A percentile compares a stretch with the other conserved stretches of the same genome.
phyloP scores from a whole-genome alignment of 805 yeast genomes.

The Ogataea haglerorum region DNA sequence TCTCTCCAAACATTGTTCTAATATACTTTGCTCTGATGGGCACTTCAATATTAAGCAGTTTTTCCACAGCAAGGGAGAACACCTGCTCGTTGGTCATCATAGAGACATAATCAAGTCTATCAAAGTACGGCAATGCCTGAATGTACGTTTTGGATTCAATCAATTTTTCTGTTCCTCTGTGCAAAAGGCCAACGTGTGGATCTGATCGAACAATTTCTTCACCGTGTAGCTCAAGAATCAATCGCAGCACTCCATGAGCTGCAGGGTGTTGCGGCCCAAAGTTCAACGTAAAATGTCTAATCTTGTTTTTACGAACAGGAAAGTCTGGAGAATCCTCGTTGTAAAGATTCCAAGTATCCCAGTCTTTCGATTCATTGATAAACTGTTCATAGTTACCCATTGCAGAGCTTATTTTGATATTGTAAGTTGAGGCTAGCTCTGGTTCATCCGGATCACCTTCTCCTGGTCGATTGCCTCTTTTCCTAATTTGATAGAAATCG shows the following conservation, averaged over 20 bases:
- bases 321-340: slow-evolving; percentile 37
- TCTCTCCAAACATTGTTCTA: slow-evolving; percentile 82
- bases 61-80: slow-evolving; percentile 79
- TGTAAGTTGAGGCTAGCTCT: slow-evolving; percentile 24
- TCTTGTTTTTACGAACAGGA: slow-evolving; percentile 42
- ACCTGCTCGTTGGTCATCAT: slow-evolving; percentile 93
- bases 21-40: slow-evolving; percentile 83
- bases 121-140: slow-evolving; percentile 87
- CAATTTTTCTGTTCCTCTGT: slow-evolving; percentile 86
- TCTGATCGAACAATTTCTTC: slow-evolving; percentile 85
- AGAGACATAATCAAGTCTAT: slow-evolving; percentile 77
- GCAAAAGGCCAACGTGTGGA: slow-evolving; percentile 85
- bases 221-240: slow-evolving; percentile 82
- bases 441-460: slow-evolving; percentile 24
- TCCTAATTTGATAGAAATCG: slow-evolving; percentile 30
- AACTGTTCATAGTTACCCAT: slow-evolving; percentile 39
- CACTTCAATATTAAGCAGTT: slow-evolving; percentile 77
- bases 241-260: slow-evolving; percentile 87
- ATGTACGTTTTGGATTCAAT: slow-evolving; percentile 82
- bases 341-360: slow-evolving; percentile 35
- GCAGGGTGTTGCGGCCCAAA: slow-evolving; percentile 96
- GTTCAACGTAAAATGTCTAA: slow-evolving; percentile 85
- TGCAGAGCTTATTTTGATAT: slow-evolving; percentile 37
- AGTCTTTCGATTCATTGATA: slow-evolving; percentile 30
- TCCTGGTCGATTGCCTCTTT: slow-evolving; percentile 28